A percentile compares a stretch with the other conserved stretches of the same genome.
Evolutionary conservation across 1,284 basidiomycete species (phyloP).

Genomic region (Agaricales sp.): DNA sequence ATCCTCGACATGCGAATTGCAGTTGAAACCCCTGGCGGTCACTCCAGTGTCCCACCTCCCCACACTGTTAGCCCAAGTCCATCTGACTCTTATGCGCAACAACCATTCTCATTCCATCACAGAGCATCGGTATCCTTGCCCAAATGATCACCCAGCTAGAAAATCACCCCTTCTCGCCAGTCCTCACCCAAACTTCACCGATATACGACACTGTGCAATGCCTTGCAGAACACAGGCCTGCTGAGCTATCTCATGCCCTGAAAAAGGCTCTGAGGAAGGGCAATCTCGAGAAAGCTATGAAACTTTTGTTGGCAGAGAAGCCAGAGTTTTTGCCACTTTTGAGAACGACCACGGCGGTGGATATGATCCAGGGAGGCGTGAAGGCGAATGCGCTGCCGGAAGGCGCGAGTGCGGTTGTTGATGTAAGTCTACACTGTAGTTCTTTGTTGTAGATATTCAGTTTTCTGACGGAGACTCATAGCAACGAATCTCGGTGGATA

Average conservation of each 20-base stretch:
- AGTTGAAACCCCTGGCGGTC: slow-evolving; percentile 52
- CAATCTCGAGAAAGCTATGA: slow-evolving; percentile 19
- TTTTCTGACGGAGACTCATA: slow-evolving; percentile 24
- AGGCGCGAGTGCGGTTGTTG: slow-evolving; percentile 25
- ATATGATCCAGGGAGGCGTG: slow-evolving; percentile 35
- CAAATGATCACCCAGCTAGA: slow-evolving; percentile 41
- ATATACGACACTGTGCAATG: slow-evolving; percentile 11
- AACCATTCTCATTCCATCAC: background rate
- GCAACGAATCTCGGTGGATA: slow-evolving; percentile 13
- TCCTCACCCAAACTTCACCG: slow-evolving; percentile 14
- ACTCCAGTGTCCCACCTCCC: slow-evolving; percentile 51
- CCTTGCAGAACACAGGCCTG: slow-evolving; percentile 18
- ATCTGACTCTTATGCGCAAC: too few relatives aligned
- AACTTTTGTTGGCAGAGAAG: slow-evolving; percentile 17
- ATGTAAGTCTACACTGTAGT: slow-evolving; percentile 12
- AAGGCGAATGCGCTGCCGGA: slow-evolving; percentile 37
- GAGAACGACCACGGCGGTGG: slow-evolving; percentile 42
- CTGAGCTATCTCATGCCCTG: slow-evolving; percentile 18
- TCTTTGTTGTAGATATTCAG: too few relatives aligned
- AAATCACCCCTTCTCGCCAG: slow-evolving; percentile 29
- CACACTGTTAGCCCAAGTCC: slow-evolving; percentile 47
- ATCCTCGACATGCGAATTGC: slow-evolving; percentile 45
- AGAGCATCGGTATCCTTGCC: slow-evolving; percentile 49
- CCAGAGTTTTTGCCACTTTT: slow-evolving; percentile 16
- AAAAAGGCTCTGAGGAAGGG: slow-evolving; percentile 18